Evolutionary conservation across 2,329 filamentous ascomycete genomes (phyloP).

Genomic region (Pseudopithomyces chartarum): DNA sequence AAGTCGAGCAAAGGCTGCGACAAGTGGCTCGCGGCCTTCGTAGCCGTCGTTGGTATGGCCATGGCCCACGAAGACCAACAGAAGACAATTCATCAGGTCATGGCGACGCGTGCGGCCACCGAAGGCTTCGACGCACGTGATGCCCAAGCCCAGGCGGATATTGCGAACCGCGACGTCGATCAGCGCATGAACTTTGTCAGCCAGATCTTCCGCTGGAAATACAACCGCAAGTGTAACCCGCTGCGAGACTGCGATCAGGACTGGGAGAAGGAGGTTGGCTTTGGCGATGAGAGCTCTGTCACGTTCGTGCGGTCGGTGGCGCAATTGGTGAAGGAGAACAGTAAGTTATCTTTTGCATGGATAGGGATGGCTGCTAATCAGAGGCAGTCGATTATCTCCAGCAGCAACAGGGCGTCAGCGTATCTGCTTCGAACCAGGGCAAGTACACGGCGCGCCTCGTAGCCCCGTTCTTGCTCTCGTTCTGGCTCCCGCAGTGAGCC

Average conservation of each 20-base stretch:
- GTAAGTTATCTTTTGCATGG: conserved; percentile 36
- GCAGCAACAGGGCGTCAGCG: conserved; percentile 43
- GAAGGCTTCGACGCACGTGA: conserved; percentile 31
- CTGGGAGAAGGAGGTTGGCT: conserved; percentile 44
- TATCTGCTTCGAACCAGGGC: conserved; percentile 45
- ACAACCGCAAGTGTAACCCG: conserved; percentile 50
- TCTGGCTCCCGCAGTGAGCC: conserved; percentile 33
- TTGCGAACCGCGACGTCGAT: conserved; percentile 52
- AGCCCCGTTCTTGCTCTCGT: conserved; percentile 49
- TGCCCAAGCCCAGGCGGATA: conserved; percentile 40
- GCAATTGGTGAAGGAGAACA: conserved; percentile 48
- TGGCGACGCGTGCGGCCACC: conserved; percentile 45
- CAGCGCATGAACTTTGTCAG: conserved; percentile 50
- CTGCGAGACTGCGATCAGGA: conserved; percentile 44
- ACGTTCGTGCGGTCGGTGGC: conserved; percentile 46
- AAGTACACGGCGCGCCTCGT: conserved; percentile 51
- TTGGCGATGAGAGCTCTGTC: conserved; percentile 40
- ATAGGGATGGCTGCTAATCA: conserved; percentile 14
- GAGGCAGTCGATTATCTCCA: conserved; percentile 45
- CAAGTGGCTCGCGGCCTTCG: conserved; percentile 54
- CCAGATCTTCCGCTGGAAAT: conserved; percentile 55
- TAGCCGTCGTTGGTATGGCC: conserved; percentile 52
- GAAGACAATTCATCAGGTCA: conserved; percentile 51
- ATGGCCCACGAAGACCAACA: conserved; percentile 56
- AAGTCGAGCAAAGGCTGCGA: conserved; percentile 50